Conservation (phyloP, 805 yeast species). For the Cyberlindnera mrakii region DNA sequence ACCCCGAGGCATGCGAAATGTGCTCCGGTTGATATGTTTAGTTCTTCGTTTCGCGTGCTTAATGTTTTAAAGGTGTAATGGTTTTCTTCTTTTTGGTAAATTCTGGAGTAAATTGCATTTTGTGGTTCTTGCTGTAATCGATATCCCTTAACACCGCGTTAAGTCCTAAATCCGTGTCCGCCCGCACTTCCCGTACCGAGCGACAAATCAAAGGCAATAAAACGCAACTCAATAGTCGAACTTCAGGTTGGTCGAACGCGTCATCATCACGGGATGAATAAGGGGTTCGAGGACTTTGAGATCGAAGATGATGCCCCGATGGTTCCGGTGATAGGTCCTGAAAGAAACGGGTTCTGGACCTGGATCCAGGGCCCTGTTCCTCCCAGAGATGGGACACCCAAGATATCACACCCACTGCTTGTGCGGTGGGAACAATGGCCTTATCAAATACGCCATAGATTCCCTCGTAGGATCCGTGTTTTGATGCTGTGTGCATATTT, state of each 20-base stretch:
- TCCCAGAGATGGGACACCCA: slow-evolving; percentile 44
- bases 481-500: slow-evolving; percentile 4
- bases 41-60: background rate
- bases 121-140: slow-evolving; percentile 1
- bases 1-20: slow-evolving; percentile 98
- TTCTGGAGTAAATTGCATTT: background rate
- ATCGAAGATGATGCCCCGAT: too few relatives aligned
- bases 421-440: slow-evolving; percentile 39
- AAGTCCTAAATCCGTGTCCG: background rate
- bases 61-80: background rate
- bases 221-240: too few relatives aligned
- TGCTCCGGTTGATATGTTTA: slow-evolving; percentile 74
- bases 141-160: background rate
- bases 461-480: slow-evolving; percentile 1
- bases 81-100: slow-evolving; percentile 1
- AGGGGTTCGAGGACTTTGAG: too few relatives aligned
- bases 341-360: too few relatives aligned
- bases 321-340: too few relatives aligned
- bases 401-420: slow-evolving; percentile 20
- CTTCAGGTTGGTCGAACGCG: too few relatives aligned
- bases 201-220: too few relatives aligned
- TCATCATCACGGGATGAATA: too few relatives aligned
- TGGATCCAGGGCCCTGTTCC: slow-evolving; percentile 39
- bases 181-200: background rate
- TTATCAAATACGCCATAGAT: slow-evolving; percentile 22